Base-by-base conservation (phyloP, 192 early-diverging fungal species). In the Entophlyctis luteolus region DNA sequence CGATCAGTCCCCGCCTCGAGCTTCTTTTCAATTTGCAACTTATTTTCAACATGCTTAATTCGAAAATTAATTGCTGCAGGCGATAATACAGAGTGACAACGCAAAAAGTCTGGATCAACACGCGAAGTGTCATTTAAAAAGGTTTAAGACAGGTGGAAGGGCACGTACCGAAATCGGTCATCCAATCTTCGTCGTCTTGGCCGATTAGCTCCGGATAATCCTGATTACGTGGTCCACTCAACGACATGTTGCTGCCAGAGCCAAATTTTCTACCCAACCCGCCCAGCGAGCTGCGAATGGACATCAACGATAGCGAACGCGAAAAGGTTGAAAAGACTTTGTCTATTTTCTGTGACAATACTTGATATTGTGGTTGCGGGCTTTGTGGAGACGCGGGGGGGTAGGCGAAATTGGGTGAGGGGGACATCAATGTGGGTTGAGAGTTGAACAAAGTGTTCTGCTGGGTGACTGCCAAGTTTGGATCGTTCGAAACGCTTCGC, bases 1-100 rank as follows among this genome's bases (percentile, higher is more conserved):
- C 84, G 80, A 68, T 92, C 85, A 12, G 88, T 90, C 34, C 91
- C 93, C 22, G 85, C 88, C 59, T 86, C 79, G 29, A 99, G 87
- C 75, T 95, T 94, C 68, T 82, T 85, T 79, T 99, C 97, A 25
- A 98, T 88, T 55, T 93, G 89, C n/a, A 98, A 85, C 75, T 97
- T 96, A 67, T 85, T 88, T 38, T 88, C 87, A 38, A 96, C 81
- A 72, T 95, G 93, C 37, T 86, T 84, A 22, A 98, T 78, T 74
- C 92, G 92, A 72, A 76, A 84, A 28, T 65, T 70, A 10, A 86
- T 73, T 47, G 86, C 86, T 38, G 72, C 79, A 4, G 67, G 56
- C 14, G 82, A 79, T n/a, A 83, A 57, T 2, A 75, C 62, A 27
- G 72, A 72, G 54, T 86, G 81, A 45, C 59, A 65, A 16, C 72